Evolutionary conservation across 2,329 filamentous ascomycete genomes (phyloP), one percentile per base, ranked within the genome.

Genomic region (Diaporthe sp.): DNA sequence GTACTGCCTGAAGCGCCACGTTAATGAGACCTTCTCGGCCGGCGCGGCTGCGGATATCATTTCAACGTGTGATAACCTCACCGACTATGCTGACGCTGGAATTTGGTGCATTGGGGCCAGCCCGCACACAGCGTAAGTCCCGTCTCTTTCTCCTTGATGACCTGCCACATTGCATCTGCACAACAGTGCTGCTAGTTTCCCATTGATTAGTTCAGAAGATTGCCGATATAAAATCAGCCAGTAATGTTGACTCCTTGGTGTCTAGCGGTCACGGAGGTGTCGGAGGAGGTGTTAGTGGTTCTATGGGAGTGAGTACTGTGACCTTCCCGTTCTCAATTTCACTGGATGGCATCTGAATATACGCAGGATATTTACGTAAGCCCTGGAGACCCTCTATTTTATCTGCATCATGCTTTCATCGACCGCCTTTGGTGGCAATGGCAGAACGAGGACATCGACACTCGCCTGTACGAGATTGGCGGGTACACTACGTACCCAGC

Each of bases 1-100:
- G 19, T 84, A 84, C 70, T 84, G 84, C 79, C 76, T 86, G 37
- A 82, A 82, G 68, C 82, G 83, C 15, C 84, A 85, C 75, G 75
- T 86, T 19, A 62, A 62, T 19, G 58, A 42, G 15, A 71, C 49
- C 17, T 44, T 25, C 58, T 39, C 58, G 58, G 58, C 58, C 8
- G 58, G 58, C n/a, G 58, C 58, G 22, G 58, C 22, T 62, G 58
- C n/a, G 28, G 22, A 22, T 28, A 62, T 62, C n/a, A 62, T 62
- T 1, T 4, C 39, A 8, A 62, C 37, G 4, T 62, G 37, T 19
- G 22, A 62, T n/a, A 44, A 44, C 7, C 37, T 62, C 15, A 62
- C 37, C 39, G 28, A 19, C 37, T 62, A 62, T 28, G 58, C 58
- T 25, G 37, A 62, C 58, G 58, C 58, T 42, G 58, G 37, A 13